Evolutionary conservation across 2,329 filamentous ascomycete species (phyloP).

Genomic region (Fusarium continuum): DNA sequence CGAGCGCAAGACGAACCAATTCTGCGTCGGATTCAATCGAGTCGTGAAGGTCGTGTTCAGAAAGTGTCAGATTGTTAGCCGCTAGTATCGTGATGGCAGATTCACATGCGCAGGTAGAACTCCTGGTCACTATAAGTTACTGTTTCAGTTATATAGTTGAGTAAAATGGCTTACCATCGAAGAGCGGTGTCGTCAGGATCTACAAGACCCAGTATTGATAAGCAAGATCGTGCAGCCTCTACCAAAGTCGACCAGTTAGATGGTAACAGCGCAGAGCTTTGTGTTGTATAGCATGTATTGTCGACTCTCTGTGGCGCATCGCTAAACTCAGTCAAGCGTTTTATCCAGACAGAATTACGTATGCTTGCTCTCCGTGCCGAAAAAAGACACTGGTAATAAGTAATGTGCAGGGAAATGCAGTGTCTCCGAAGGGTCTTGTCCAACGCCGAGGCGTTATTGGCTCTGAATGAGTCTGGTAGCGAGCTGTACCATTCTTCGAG

Average conservation of each 20-base stretch:
- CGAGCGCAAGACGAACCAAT: neutral
- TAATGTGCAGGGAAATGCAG: neutral
- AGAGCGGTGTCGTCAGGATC: neutral
- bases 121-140: neutral
- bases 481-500: constrained; percentile 4
- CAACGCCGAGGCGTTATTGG: neutral
- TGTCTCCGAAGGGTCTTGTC: neutral
- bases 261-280: neutral
- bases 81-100: neutral
- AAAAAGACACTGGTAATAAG: constrained; percentile 10
- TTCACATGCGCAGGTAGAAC: neutral
- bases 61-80: neutral
- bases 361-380: neutral
- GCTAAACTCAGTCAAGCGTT: neutral
- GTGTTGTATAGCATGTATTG: neutral
- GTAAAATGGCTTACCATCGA: neutral
- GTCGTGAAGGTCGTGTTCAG: neutral
- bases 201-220: neutral
- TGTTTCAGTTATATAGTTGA: neutral
- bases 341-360: neutral
- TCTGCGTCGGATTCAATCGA: neutral
- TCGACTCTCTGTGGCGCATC: neutral
- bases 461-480: neutral
- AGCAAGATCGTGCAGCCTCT: neutral
- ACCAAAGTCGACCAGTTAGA: constrained; percentile 1